Percentiles rank a stretch among this genome's conserved stretches.
Evolutionary conservation across 2,329 filamentous ascomycete genomes (phyloP).

Genomic region (Colletotrichum gloeosporioides): DNA sequence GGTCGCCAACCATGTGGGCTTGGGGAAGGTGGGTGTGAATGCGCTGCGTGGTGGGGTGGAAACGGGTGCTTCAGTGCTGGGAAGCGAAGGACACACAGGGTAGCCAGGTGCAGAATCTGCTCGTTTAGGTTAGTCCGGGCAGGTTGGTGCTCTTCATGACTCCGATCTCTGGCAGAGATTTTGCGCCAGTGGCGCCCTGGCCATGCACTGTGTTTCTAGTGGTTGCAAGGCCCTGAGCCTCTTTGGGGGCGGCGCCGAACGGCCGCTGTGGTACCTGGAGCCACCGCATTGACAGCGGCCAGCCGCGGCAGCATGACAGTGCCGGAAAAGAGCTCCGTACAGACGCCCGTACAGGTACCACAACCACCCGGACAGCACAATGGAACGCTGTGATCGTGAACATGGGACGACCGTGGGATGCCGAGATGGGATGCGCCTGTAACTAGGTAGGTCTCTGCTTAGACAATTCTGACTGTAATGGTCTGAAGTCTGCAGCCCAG

Average conservation of each 20-base stretch:
- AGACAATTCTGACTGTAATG: neutral
- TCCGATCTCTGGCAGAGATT: conserved; percentile 8
- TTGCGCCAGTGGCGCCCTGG: conserved; percentile 2
- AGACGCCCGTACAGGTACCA: neutral
- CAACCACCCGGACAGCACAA: neutral
- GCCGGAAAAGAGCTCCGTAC: neutral
- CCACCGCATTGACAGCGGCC: neutral
- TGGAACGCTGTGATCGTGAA: neutral
- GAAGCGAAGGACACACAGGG: neutral
- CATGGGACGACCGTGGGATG: neutral
- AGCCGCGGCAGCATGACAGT: neutral
- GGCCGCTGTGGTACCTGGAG: neutral
- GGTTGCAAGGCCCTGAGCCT: conserved; percentile 10
- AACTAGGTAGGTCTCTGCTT: neutral
- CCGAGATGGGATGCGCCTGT: neutral
- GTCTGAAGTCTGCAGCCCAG: neutral
- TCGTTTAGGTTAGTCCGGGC: conserved; percentile 4
- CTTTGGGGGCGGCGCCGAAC: neutral
- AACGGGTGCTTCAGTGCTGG: neutral
- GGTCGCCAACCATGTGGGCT: conserved; percentile 15
- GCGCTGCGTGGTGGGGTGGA: conserved; percentile 6
- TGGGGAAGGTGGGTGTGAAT: conserved; percentile 8
- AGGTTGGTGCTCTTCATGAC: conserved; percentile 6
- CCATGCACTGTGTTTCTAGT: conserved; percentile 7
- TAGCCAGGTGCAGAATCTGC: neutral